Conservation (phyloP, 225 moss, liverwort and hornwort species). For the Sphagnum tenellum region DNA sequence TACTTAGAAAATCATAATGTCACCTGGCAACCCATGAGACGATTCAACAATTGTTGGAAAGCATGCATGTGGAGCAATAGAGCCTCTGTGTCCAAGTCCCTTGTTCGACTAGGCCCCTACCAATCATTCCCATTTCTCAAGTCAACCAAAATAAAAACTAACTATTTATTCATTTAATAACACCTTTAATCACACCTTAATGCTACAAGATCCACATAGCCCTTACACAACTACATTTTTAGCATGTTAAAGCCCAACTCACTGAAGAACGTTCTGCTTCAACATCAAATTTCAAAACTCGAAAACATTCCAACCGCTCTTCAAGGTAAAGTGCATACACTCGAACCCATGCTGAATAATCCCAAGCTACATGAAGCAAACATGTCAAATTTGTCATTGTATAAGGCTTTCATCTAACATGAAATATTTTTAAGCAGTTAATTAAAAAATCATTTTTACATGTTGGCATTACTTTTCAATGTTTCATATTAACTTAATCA, state of each 20-base stretch:
- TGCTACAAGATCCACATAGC: background rate
- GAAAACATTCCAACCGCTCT: constrained; percentile 83
- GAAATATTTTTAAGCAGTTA: background rate
- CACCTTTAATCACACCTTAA: background rate
- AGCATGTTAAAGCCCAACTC: constrained; percentile 8
- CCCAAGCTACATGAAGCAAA: constrained; percentile 66
- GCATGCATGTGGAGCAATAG: constrained; percentile 80
- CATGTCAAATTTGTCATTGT: background rate
- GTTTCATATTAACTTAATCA: background rate
- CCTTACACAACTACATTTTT: background rate
- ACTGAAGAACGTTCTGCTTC: constrained; percentile 86
- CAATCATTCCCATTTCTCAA: constrained; percentile 4
- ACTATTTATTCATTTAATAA: background rate
- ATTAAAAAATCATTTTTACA: background rate
- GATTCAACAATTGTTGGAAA: constrained; percentile 82
- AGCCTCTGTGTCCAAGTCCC: constrained; percentile 69
- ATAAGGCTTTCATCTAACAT: background rate
- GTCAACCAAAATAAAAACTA: background rate
- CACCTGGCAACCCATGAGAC: constrained; percentile 93
- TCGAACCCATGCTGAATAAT: constrained; percentile 92
- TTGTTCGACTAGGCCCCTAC: constrained; percentile 74
- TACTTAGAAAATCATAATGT: background rate
- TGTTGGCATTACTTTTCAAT: no score
- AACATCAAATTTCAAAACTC: constrained; percentile 82
- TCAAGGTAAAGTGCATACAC: constrained; percentile 88